Evolutionary conservation across 2,329 filamentous ascomycete genomes (phyloP), one percentile per base, ranked within the genome.

Genomic region (Cladophialophora exuberans): DNA sequence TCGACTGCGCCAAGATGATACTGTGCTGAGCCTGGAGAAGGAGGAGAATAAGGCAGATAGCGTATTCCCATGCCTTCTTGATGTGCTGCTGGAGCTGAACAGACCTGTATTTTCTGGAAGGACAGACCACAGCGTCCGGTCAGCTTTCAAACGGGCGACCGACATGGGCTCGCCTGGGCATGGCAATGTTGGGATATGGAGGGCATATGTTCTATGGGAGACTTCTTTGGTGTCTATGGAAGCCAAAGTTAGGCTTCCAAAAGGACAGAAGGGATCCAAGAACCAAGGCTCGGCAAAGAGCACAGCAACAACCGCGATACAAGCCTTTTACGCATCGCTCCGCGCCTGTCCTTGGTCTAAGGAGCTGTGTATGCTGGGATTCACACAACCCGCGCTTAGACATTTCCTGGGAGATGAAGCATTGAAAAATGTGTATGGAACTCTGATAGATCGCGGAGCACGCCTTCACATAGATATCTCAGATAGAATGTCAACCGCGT

Each of bases 1-100:
- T 63, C 87, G 89, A 15, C 83, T 95, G 17, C 84, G 88, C n/a
- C 77, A 81, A 4, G 72, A 89, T 73, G 22, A 68, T 64, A 6
- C 63, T 75, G 1, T 39, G 25, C n/a, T 45, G 43, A 44, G 38
- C 33, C 6, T 17, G n/a, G 28, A 57, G 67, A n/a, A 56, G 13
- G 13, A 62, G 18, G 62, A 63, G 5, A 65, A 66, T 6, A 61
- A 65, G 33, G 61, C 65, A 18, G 42, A 28, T 39, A 54, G 36
- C 20, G 23, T 52, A 9, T 54, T 42, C 36, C 52, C 54, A 18
- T 54, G 80, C 66, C 68, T 81, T 2, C 83, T 84, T 62, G 74
- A 76, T 0, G 80, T 88, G 15, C 74, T 76, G 55, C 74, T 76
- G 41, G 84, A 87, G 60, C 70, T 82, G 7, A 66, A 71, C 23